These are phyloP conservation scores for Papilionanthe hybrid DNA, from an alignment of 116 monocot genomes.

Conservation along the genomic window DNA sequence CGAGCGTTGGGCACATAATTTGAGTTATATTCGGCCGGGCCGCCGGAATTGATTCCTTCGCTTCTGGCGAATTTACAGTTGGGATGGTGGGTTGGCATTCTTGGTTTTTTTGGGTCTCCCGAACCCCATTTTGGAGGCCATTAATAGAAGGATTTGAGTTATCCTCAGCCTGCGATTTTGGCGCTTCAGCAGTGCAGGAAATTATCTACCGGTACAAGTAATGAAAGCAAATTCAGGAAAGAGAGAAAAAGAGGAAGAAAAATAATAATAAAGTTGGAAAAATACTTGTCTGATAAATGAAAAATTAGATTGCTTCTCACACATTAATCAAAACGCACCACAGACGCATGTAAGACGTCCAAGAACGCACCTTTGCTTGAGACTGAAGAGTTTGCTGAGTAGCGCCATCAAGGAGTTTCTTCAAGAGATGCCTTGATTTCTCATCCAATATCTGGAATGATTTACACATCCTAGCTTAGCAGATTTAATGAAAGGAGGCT, in stretches of 20 bases:
- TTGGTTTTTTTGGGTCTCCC: not conserved
- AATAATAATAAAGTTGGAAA: too few relatives aligned
- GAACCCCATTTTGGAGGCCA: not conserved
- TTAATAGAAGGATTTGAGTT: not conserved
- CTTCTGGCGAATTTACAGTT: not conserved
- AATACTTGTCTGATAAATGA: too few relatives aligned
- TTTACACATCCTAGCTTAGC: not conserved
- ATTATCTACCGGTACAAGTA: not conserved
- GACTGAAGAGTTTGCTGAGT: constrained; percentile 30
- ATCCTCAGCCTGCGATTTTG: not conserved
- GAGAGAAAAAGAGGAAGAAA: too few relatives aligned
- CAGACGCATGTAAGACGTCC: too few relatives aligned
- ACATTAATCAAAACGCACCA: too few relatives aligned
- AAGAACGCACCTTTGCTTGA: constrained; percentile 19
- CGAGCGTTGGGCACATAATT: not conserved
- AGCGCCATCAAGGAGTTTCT: constrained; percentile 34
- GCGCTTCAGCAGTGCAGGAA: not conserved
- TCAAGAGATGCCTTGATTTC: constrained; percentile 31
- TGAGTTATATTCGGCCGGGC: not conserved
- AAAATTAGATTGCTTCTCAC: too few relatives aligned
- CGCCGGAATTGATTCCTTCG: not conserved
- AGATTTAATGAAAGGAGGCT: not conserved
- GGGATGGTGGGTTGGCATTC: not conserved
- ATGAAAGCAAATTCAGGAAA: too few relatives aligned
- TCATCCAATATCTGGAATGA: constrained; percentile 33